Evolutionary conservation across 352 stramenopile species (phyloP).

Genomic region (Aphanomyces invadans): DNA sequence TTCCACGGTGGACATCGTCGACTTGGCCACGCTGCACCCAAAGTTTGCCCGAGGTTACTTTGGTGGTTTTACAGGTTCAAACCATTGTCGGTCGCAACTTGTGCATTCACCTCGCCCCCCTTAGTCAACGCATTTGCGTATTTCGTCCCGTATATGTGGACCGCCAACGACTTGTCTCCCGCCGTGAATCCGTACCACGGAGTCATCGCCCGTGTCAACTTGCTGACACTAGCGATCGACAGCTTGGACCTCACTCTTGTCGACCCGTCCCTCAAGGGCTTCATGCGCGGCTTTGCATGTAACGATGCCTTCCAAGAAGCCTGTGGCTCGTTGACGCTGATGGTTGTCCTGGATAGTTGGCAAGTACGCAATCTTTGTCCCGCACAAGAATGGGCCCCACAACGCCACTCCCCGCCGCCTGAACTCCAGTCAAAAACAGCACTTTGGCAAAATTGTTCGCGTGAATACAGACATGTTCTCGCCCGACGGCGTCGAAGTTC

Average conservation of each 20-base stretch:
- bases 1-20: slow-evolving; percentile 34
- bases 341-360: background rate
- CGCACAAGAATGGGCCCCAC: slow-evolving; percentile 31
- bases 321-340: background rate
- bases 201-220: slow-evolving; percentile 47
- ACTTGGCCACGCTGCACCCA: slow-evolving; percentile 40
- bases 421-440: slow-evolving; percentile 26
- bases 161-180: slow-evolving; percentile 31
- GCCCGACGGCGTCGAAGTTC: slow-evolving; percentile 33
- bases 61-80: slow-evolving; percentile 56
- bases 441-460: slow-evolving; percentile 59
- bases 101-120: background rate
- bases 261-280: slow-evolving; percentile 47
- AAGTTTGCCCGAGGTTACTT: slow-evolving; percentile 29
- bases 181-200: slow-evolving; percentile 56
- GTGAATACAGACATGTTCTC: slow-evolving; percentile 68
- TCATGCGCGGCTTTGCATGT: slow-evolving; percentile 64
- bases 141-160: slow-evolving; percentile 63
- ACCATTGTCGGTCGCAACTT: background rate
- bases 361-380: slow-evolving; percentile 59
- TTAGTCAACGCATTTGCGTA: slow-evolving; percentile 60
- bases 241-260: slow-evolving; percentile 45
- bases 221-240: slow-evolving; percentile 53
- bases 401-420: background rate
- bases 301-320: slow-evolving; percentile 25